phyloP scores from a whole-genome alignment of 2,329 filamentous ascomycete genomes.

The Aureobasidium sp. region DNA sequence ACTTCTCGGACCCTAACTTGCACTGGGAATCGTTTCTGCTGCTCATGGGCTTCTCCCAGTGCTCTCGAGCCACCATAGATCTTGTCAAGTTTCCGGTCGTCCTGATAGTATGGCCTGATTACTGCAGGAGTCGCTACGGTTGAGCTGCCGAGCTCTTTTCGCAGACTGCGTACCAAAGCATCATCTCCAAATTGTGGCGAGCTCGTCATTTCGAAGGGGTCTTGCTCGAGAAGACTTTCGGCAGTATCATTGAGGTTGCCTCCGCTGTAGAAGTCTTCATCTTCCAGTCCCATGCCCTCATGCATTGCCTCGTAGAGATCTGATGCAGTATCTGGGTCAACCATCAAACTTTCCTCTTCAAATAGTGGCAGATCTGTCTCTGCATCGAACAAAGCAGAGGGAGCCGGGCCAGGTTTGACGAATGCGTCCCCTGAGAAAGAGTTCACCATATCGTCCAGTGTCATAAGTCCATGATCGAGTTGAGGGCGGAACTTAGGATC shows the following conservation, averaged over 20 bases:
- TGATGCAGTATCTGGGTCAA: conserved; percentile 23
- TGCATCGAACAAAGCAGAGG: conserved; percentile 38
- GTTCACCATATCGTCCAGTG: conserved; percentile 76
- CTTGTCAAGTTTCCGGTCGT: conserved; percentile 26
- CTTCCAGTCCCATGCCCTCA: conserved; percentile 19
- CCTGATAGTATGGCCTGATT: conserved; percentile 22
- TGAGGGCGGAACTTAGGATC: conserved; percentile 81
- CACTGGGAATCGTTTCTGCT: conserved; percentile 39
- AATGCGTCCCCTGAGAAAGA: conserved; percentile 87
- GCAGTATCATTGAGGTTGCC: conserved; percentile 21
- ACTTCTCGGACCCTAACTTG: conserved; percentile 74
- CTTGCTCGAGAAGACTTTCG: conserved; percentile 25
- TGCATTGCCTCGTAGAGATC: conserved; percentile 19
- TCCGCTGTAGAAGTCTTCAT: conserved; percentile 15
- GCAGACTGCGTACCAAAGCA: conserved; percentile 24
- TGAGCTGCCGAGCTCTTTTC: conserved; percentile 21
- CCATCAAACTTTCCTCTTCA: conserved; percentile 26
- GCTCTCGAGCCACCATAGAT: conserved; percentile 15
- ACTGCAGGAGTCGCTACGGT: conserved; percentile 16
- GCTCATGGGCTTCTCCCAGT: not conserved
- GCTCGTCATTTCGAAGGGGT: conserved; percentile 29
- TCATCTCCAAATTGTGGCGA: conserved; percentile 23
- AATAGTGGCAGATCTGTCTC: conserved; percentile 17
- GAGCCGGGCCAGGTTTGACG: conserved; percentile 50
- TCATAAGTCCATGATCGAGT: conserved; percentile 47